Evolutionary conservation across 768 basidiomycete genomes (phyloP).

Genomic region (Leucocoprinus sp.): DNA sequence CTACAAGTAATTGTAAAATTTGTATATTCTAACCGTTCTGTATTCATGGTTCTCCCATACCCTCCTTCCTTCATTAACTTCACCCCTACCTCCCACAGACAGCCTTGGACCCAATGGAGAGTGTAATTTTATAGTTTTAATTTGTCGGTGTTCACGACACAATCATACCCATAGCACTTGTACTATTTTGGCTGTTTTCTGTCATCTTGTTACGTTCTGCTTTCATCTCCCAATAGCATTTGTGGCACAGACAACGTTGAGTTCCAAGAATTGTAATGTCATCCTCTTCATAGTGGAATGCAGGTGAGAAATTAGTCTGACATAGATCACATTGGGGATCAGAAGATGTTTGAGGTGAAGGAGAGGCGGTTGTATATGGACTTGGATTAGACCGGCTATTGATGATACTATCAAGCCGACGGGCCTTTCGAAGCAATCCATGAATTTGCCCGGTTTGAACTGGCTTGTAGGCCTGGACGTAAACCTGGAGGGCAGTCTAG

Average conservation of each 20-base stretch:
- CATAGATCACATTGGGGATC: constrained; percentile 54
- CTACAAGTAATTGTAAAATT: constrained; percentile 14
- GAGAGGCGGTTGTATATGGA: constrained; percentile 14
- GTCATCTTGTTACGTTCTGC: constrained; percentile 12
- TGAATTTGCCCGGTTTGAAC: constrained; percentile 66
- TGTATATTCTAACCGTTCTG: constrained; percentile 26
- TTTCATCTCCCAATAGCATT: constrained; percentile 33
- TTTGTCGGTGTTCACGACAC: constrained; percentile 25
- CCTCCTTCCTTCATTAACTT: not conserved
- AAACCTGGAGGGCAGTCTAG: constrained; percentile 87
- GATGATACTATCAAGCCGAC: constrained; percentile 69
- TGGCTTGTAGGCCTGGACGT: constrained; percentile 79
- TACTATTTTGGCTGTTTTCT: constrained; percentile 18
- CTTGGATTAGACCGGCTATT: constrained; percentile 34
- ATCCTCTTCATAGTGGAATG: constrained; percentile 42
- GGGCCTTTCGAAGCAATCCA: constrained; percentile 82
- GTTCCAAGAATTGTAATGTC: constrained; percentile 20
- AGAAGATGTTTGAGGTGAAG: constrained; percentile 14
- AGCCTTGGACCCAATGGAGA: not conserved
- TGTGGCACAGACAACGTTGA: constrained; percentile 28
- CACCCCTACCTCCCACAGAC: not conserved
- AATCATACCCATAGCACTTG: constrained; percentile 26
- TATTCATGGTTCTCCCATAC: constrained; percentile 16
- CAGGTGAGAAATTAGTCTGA: constrained; percentile 63
- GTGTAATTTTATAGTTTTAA: constrained; percentile 13